Conservation (phyloP, 1,284 basidiomycete genomes). For the Trametes pubescens region DNA sequence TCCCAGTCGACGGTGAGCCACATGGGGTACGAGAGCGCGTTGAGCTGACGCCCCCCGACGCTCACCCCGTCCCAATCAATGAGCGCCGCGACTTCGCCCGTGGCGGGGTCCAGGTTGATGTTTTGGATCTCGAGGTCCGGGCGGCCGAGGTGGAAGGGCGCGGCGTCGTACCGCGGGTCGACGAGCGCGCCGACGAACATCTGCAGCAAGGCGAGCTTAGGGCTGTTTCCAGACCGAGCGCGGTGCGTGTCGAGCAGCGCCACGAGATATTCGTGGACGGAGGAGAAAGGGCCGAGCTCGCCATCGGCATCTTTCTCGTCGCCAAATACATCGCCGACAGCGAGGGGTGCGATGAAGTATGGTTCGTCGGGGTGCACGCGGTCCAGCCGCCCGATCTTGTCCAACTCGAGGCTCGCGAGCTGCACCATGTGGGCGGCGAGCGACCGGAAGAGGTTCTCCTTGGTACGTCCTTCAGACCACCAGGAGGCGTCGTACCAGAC, state of each 20-base stretch:
- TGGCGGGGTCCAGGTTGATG: conserved; percentile 11
- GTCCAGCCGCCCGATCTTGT: conserved; percentile 12
- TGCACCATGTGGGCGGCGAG: conserved; percentile 6
- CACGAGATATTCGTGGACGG: conserved; percentile 1
- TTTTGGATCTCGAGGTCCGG: conserved; percentile 28
- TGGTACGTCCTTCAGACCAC: conserved; percentile 5
- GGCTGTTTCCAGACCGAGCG: neutral
- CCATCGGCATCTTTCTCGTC: neutral
- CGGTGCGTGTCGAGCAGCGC: neutral
- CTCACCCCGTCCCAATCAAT: conserved; percentile 22
- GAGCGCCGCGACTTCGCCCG: conserved; percentile 13
- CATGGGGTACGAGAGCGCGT: conserved; percentile 14
- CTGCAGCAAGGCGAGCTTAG: neutral
- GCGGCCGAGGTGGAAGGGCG: conserved; percentile 15
- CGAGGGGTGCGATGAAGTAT: neutral
- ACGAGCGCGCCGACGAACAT: conserved; percentile 15
- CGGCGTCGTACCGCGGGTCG: conserved; percentile 2
- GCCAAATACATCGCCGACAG: neutral
- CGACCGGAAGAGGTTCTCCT: conserved; percentile 1
- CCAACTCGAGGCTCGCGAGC: conserved; percentile 9
- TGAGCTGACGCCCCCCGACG: conserved; percentile 7
- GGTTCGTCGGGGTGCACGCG: neutral
- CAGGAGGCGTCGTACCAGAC: conserved; percentile 7
- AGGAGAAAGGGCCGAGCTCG: neutral
- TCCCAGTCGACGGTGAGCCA: conserved; percentile 10